Base-by-base conservation (phyloP, 257 asterid genomes). In the Paraleonurus japonicus region DNA sequence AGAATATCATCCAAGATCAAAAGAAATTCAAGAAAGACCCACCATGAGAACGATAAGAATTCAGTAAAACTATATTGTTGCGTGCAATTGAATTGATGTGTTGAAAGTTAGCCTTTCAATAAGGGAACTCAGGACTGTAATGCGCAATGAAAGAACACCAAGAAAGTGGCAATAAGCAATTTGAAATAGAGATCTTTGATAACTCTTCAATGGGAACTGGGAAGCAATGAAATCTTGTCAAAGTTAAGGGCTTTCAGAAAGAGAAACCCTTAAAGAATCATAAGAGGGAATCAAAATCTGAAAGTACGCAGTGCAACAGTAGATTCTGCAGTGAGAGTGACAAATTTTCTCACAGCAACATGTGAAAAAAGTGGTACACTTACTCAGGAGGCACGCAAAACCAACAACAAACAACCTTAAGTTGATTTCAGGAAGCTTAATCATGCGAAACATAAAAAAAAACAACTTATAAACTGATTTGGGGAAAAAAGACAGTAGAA, bases 401-500 rank as follows among this genome's bases (percentile, higher is more conserved):
- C 78, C 69, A 74, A 58, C 62, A 60, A 45, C 23, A 24, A 43
- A 43, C 66, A 81, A 69, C 67, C 62, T 41, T 32, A 62, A 50
- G 84, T 79, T 80, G 75, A 53, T 39, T 11, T 11, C 47, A 10
- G 47, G 47, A 78, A 74, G 77, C 66, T 62, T 84, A 84, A 84
- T 76, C 72, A 82, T 66, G 82, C 76, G 80, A 81, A 83, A 72
- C 57, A 55, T 79, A 47, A 54, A 51, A 50, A 66, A 75, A 73
- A 37, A 65, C 73, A 0, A 0, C 0, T 0, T 74, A 59, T 28
- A 75, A 74, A 63, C 81, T 64, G 72, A 72, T 72, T 66, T 61
- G 69, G 81, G 28, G 67, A 80, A 74, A 26, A 76, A 77, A 58
- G 61, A 70, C 64, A 67, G 86, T 64, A 54, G 50, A 69, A 69